These are phyloP conservation scores for Begonia loranthoides DNA, from an alignment of 306 rosid species.

Conservation along the genomic window DNA sequence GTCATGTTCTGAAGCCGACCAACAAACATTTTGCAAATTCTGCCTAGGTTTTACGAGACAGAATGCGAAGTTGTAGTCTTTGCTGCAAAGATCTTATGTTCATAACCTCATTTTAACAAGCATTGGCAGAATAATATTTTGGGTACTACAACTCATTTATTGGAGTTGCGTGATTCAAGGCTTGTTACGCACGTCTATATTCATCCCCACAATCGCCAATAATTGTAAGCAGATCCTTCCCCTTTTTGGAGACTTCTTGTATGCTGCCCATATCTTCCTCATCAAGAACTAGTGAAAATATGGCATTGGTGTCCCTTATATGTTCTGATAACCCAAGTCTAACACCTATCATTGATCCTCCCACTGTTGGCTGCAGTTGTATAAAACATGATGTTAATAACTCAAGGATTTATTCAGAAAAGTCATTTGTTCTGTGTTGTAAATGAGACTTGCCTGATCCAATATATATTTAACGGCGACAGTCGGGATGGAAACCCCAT, in stretches of 20 bases:
- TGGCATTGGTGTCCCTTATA: constrained; percentile 47
- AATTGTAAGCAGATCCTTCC: constrained; percentile 70
- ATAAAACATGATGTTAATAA: constrained; percentile 1
- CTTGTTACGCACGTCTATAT: constrained; percentile 53
- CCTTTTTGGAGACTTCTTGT: constrained; percentile 51
- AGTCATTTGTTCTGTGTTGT: no score
- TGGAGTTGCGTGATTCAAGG: neutral
- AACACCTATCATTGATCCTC: constrained; percentile 94
- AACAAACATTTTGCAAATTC: no score
- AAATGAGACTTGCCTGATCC: constrained; percentile 50
- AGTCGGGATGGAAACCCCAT: constrained; percentile 63
- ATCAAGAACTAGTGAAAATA: constrained; percentile 77
- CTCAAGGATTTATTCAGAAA: neutral
- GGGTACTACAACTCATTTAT: no score
- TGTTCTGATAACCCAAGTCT: constrained; percentile 95
- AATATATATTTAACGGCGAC: constrained; percentile 77
- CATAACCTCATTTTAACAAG: no score
- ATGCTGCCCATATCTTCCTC: constrained; percentile 68
- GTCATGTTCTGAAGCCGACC: no score
- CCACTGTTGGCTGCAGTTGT: constrained; percentile 71
- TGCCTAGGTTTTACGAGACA: no score
- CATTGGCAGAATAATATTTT: no score
- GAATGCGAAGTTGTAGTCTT: no score
- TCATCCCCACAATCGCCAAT: constrained; percentile 98
- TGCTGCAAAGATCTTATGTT: no score